Evolutionary conservation across 1,139 yeast genomes (phyloP), one percentile per base, ranked within the genome.

Genomic region (Hemisphaericaspora subhashii): DNA sequence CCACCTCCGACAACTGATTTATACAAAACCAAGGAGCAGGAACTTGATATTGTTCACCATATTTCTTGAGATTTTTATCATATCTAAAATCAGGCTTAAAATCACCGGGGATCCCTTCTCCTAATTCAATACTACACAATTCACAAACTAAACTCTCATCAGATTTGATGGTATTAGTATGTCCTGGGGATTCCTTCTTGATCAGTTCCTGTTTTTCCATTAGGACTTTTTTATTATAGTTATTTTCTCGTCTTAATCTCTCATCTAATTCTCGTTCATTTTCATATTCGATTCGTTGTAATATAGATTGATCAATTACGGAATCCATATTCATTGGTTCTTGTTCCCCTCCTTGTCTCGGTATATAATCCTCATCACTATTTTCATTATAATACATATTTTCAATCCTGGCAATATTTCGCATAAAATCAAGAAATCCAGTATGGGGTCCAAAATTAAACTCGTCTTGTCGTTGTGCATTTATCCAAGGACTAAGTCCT

Each of bases 11-110:
- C 11, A 82, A 64, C 25, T 68, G 66, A 18, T 61, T 55, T 12
- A 66, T 52, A 37, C 83, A 77, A 49, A 79, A 82, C 75, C 84
- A 85, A 1, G 92, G 92, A 1, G 89, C 86, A 25, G 55, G 68
- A 12, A 75, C 66, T 11, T 62, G 51, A 33, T 60, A 66, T 34
- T 63, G 53, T 12, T 55, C 42, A 25, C 62, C 58, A 39, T 63
- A 64, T 23, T 59, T 50, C 18, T 50, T 57, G 5, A 62, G 48
- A 5, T 61, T 48, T 9, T 54, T 54, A 40, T 63, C 53, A 43
- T 64, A 68, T 25, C 56, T 42, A 2, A 55, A 35, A 45, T 68
- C 61, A 0, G 68, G 62, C 36, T 58, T 54, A 50, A 74, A 81
- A 16, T 67, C 76, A 1, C 55, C 61, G 0, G 89, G 83, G 3